Percentiles rank a stretch among this genome's conserved stretches.
Evolutionary conservation across 306 rosid genomes (phyloP).

Genomic region (Sindora glabra): DNA sequence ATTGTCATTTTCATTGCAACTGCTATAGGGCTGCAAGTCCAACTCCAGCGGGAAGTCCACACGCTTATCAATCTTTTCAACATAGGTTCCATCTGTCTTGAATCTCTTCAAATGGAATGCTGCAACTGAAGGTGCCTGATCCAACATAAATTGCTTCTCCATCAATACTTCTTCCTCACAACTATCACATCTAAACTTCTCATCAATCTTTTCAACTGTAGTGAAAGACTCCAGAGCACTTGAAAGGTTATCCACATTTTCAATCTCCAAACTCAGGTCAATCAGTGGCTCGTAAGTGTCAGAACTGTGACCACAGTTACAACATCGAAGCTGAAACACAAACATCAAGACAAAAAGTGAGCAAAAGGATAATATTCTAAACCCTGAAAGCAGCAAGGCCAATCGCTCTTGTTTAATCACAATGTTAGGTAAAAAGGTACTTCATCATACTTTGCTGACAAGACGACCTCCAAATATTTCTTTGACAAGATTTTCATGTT

Average conservation of each 20-base stretch:
- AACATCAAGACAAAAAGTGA: not conserved
- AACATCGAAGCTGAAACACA: constrained; percentile 66
- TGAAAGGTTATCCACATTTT: constrained; percentile 51
- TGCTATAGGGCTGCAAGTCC: constrained; percentile 66
- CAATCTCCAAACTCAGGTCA: constrained; percentile 86
- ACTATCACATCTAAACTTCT: constrained; percentile 53
- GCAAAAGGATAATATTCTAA: not conserved
- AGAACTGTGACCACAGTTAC: constrained; percentile 62
- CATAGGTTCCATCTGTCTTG: constrained; percentile 50
- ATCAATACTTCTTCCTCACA: constrained; percentile 61
- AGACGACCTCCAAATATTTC: constrained; percentile 76
- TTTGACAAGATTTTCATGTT: constrained; percentile 48
- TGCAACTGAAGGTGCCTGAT: constrained; percentile 62
- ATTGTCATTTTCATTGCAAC: constrained; percentile 13
- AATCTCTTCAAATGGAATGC: constrained; percentile 83
- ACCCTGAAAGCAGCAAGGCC: too few relatives aligned
- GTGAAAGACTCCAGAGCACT: constrained; percentile 82
- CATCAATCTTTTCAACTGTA: constrained; percentile 63
- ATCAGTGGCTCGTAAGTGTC: constrained; percentile 69
- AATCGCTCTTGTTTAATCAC: not conserved
- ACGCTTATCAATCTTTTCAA: constrained; percentile 77
- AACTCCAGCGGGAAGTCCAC: constrained; percentile 70
- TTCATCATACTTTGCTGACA: constrained; percentile 53
- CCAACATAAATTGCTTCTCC: constrained; percentile 72
- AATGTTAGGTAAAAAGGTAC: not conserved